phyloP scores from a whole-genome alignment of 2,329 filamentous ascomycete genomes.

The Xylaria sp. region DNA sequence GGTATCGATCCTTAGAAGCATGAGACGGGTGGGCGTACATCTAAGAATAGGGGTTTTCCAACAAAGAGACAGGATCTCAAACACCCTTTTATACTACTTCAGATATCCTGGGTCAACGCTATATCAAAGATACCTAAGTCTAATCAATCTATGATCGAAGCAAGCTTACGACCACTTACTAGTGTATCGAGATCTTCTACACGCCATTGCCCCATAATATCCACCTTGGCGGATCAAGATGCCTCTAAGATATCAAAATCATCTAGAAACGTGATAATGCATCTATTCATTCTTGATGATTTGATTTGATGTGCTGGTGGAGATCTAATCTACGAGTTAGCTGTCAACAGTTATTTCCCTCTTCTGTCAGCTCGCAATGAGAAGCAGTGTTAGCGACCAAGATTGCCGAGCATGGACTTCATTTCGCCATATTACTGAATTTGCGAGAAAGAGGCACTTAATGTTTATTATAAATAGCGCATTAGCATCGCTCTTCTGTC shows the following conservation, averaged over 20 bases:
- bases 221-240: not conserved
- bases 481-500: too few relatives aligned
- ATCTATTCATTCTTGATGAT: not conserved
- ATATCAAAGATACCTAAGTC: not conserved
- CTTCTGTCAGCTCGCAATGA: too few relatives aligned
- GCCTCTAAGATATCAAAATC: not conserved
- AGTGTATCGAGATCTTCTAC: too few relatives aligned
- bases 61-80: not conserved
- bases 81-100: not conserved
- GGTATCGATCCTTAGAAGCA: not conserved
- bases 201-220: not conserved
- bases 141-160: too few relatives aligned
- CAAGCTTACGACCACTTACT: too few relatives aligned
- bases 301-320: not conserved
- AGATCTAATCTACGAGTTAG: too few relatives aligned
- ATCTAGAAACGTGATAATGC: not conserved
- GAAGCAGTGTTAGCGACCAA: too few relatives aligned
- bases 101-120: not conserved
- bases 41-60: not conserved
- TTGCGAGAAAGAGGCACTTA: too few relatives aligned
- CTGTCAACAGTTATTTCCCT: too few relatives aligned
- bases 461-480: too few relatives aligned
- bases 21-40: not conserved
- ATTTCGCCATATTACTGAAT: too few relatives aligned
- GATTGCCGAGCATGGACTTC: too few relatives aligned